Base-by-base conservation (phyloP, 2,329 filamentous ascomycete species). In the Chaetomiaceae sp. region DNA sequence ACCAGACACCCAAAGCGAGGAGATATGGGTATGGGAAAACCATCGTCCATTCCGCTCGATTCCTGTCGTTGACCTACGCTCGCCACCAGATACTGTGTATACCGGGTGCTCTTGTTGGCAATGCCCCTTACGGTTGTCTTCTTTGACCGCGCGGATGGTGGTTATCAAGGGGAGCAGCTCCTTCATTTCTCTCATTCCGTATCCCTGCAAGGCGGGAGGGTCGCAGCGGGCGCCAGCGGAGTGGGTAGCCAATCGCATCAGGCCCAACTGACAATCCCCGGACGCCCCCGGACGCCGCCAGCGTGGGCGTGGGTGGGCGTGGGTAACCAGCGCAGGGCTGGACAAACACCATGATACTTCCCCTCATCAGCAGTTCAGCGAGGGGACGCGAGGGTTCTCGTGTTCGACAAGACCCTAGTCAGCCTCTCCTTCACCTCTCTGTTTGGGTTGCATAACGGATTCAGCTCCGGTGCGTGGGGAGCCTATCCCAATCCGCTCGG, bases 211-310 rank as follows among this genome's bases (percentile, higher is more conserved):
- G 3, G 21, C 17, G 12, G 33, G 27, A 17, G 10, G 34, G 23
- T 30, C 23, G 31, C 44, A 42, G 49, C 44, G 39, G 38, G 33
- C 49, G 23, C 49, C 49, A 51, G 39, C 34, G 8, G 49, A 33
- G 27, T 19, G 43, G 49, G 13, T 43, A 44, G 14, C 49, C 49
- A 51, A 51, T 51, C 30, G 38, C 30, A 31, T 9, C 21, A 7
- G 4, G 12, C 20, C 35, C 35, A 41, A 17, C 20, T n/a, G 16
- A 21, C 12, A 21, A 34, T 50, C 6, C 25, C n/a, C n/a, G n/a
- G n/a, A n/a, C n/a, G n/a, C 25, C 41, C 34, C 42, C 33, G 13
- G 47, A 33, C 40, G 31, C 40, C 47, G 33, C 39, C 23, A 27
- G 33, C 17, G 5, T 21, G 47, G 47, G 25, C 8, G 23, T 17